Percentiles rank a stretch among this genome's conserved stretches.
These are phyloP conservation scores for Chenopodium berlandieri DNA, from an alignment of 148 eudicot genomes.

Conservation along the genomic window DNA sequence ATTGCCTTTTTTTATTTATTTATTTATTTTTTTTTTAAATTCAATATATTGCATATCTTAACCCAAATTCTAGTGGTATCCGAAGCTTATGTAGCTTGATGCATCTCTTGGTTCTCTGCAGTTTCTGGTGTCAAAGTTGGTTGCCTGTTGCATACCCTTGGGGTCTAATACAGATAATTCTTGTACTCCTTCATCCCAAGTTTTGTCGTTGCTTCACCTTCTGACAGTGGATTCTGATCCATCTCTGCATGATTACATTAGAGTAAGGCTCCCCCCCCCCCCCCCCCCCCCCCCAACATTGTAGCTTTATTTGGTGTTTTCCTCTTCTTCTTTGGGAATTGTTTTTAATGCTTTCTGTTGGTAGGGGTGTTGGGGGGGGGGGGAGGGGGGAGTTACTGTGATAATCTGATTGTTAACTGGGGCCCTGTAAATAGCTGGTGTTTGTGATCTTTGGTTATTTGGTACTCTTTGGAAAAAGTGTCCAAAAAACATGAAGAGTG, in stretches of 20 bases:
- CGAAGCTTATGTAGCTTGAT: background rate
- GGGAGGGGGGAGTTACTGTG: background rate
- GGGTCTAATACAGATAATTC: constrained; percentile 33
- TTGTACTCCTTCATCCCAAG: constrained; percentile 51
- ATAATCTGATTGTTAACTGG: background rate
- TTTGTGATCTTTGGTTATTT: background rate
- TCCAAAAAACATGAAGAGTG: background rate
- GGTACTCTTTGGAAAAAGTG: background rate
- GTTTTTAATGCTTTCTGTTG: no score
- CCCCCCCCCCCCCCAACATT: background rate
- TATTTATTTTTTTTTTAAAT: background rate
- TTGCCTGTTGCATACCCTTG: constrained; percentile 54
- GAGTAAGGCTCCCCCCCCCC: constrained; percentile 41
- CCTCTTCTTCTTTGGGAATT: background rate
- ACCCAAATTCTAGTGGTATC: background rate
- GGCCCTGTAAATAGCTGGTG: background rate
- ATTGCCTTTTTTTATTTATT: background rate
- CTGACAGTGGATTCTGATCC: constrained; percentile 79
- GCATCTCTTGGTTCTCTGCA: constrained; percentile 27
- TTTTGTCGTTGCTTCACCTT: constrained; percentile 68
- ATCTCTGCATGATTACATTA: constrained; percentile 68
- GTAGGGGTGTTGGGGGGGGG: background rate
- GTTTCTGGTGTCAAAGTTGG: constrained; percentile 86
- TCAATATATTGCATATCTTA: background rate
- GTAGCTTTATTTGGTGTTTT: background rate